These are phyloP conservation scores for Xanthoconium purpureum DNA, from an alignment of 768 basidiomycete species.

Conservation along the genomic window DNA sequence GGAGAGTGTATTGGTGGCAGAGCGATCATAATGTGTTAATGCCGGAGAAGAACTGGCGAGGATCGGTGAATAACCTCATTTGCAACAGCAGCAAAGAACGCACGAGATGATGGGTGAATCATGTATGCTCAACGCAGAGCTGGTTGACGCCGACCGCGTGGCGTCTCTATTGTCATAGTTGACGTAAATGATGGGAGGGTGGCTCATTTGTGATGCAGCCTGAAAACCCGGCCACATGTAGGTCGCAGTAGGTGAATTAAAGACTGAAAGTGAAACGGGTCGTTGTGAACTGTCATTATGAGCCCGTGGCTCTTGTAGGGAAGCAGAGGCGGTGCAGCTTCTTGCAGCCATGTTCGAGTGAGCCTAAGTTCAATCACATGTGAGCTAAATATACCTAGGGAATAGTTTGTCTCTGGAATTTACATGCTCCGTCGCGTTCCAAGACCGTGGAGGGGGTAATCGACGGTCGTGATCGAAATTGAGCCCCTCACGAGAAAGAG, in stretches of 20 bases:
- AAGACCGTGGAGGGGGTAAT: constrained; percentile 32
- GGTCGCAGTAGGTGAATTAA: constrained; percentile 43
- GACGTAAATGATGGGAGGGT: constrained; percentile 40
- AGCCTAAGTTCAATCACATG: constrained; percentile 14
- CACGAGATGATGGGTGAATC: constrained; percentile 31
- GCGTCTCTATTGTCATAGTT: constrained; percentile 31
- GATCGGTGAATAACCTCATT: constrained; percentile 16
- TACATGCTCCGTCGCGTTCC: constrained; percentile 23
- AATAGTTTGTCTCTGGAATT: constrained; percentile 21
- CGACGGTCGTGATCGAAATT: constrained; percentile 34
- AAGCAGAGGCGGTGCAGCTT: constrained; percentile 23
- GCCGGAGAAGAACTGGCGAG: constrained; percentile 28
- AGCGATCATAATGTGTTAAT: constrained; percentile 26
- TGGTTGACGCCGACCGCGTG: constrained; percentile 33
- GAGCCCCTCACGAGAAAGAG: constrained; percentile 31
- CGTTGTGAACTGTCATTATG: constrained; percentile 28
- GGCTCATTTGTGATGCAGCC: constrained; percentile 42
- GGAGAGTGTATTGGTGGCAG: constrained; percentile 30
- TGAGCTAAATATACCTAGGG: constrained; percentile 24
- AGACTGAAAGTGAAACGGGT: constrained; percentile 39
- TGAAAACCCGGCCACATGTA: constrained; percentile 48
- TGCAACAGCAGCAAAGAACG: constrained; percentile 20
- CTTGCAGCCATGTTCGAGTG: constrained; percentile 16
- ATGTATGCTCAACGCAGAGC: constrained; percentile 27
- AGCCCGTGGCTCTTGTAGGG: constrained; percentile 18